Percentiles rank a stretch among this genome's conserved stretches.
These are phyloP conservation scores for Yarrowia porcina DNA, from an alignment of 805 yeast species.

Conservation along the genomic window DNA sequence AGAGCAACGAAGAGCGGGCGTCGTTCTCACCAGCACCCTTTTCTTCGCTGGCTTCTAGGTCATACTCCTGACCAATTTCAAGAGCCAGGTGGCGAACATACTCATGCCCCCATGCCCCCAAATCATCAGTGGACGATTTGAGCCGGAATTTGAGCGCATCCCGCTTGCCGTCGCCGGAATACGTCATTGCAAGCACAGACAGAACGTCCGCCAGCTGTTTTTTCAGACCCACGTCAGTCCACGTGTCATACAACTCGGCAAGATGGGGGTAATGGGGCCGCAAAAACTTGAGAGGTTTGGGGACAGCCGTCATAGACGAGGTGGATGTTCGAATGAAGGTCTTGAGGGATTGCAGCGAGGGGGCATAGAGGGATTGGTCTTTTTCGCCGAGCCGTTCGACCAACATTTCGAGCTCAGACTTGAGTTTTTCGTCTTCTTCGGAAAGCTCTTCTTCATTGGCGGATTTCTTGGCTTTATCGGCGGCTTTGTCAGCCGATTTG, in stretches of 20 bases:
- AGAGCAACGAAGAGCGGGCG: no score
- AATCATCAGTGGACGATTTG: constrained; percentile 51
- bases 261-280: constrained; percentile 80
- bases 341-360: constrained; percentile 69
- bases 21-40: no score
- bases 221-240: constrained; percentile 50
- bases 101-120: constrained; percentile 96
- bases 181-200: constrained; percentile 93
- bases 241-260: constrained; percentile 59
- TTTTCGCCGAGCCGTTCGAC: constrained; percentile 66
- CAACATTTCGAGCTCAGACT: constrained; percentile 78
- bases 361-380: constrained; percentile 47
- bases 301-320: constrained; percentile 98
- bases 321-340: constrained; percentile 84
- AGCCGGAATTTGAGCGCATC: constrained; percentile 81
- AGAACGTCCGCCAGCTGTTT: constrained; percentile 76
- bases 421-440: constrained; percentile 88
- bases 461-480: not conserved
- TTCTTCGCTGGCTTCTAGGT: no score
- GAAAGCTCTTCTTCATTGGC: constrained; percentile 74
- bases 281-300: constrained; percentile 93
- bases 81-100: constrained; percentile 92
- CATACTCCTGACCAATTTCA: constrained; percentile 85
- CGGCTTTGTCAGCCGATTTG: not conserved
- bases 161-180: constrained; percentile 72